Evolutionary conservation across 192 early-diverging fungal species (phyloP), one percentile per base, ranked within the genome.

Genomic region (Phycomyces blakesleeanus): DNA sequence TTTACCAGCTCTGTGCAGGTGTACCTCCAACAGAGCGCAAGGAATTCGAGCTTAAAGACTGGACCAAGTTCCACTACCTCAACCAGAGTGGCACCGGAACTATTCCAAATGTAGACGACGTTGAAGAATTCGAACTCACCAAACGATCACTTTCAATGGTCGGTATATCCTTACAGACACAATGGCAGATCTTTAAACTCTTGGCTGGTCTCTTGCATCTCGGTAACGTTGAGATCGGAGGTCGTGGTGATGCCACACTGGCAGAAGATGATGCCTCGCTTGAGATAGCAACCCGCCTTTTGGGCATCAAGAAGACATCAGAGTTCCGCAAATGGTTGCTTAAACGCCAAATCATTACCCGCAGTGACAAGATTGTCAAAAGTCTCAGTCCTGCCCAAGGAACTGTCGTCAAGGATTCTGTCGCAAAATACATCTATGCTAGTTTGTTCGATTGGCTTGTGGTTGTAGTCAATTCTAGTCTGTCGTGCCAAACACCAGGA

Each of bases 401-500:
- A 50, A 73, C 78, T 50, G 83, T 90, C 20, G 90, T 91, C 16
- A 79, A 91, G 21, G 97, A 99, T 69, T 94, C 94, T 29, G 89
- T 99, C 39, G 94, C 97, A 34, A 98, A 98, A 77, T 97, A 93
- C 73, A 86, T 99, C 62, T 99, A 99, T 79, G 88, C 91, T 4
- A 88, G 89, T 63, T 77, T 99, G 37, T 99, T 99, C 59, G 95
- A 98, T 63, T 99, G 96, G 94, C 74, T 99, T 16, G 95, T 98
- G 41, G 85, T 85, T 63, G 83, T 92, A 37, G 87, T 93, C 78
- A 99, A 99, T 76, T 71, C 73, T 49, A 89, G 91, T 73, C 82
- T 99, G 49, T 84, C 85, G 25, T 81, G 77, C 44, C 79, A 80
- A 25, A 77, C 76, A 11, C 61, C 66, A 20, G 63, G 52, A 5